Base-by-base conservation (phyloP, 257 asterid genomes). In the Thymus mandschuricus region DNA sequence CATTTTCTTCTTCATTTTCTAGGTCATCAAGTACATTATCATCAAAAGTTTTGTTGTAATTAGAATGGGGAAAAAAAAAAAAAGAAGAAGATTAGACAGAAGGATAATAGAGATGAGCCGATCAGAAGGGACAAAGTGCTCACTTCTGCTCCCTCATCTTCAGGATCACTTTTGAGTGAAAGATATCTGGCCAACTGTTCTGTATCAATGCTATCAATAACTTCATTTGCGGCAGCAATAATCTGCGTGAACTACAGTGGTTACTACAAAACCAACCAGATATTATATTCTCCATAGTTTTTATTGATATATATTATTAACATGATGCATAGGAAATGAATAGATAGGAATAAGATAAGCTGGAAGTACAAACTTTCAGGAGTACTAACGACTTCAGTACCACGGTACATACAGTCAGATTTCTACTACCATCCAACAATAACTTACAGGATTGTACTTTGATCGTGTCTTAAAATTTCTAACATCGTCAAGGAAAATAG, bases 131-230 rank as follows among this genome's bases (percentile, higher is more conserved):
- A 55, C 61, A 69, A 68, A 67, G 66, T 60, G 82, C 93, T 89
- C 84, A 94, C 99, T 78, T 91, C 96, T 52, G 91, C 92, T 79
- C 81, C 84, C 71, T 94, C 98, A 7, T 94, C 97, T 60, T 94
- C 99, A 50, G 96, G 93, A 61, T 94, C 97, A 83, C 83, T 80
- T 83, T 78, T 88, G 64, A 75, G 76, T 46, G 92, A 84, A 71
- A 86, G 80, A 73, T 79, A 84, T 75, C 82, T 91, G 66, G 96
- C 87, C 82, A 94, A 71, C 75, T 89, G 95, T 73, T 91, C 98
- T 50, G 63, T 78, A 76, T 91, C 86, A 60, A 94, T 83, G 81
- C 98, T 88, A 66, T 74, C 81, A 60, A 89, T 76, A 52, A 88
- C 89, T 80, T 94, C 97, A 56, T 88, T 88, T 28, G 98, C 91